Base-by-base conservation (phyloP, 768 basidiomycete genomes). In the Austroboletus festivus region DNA sequence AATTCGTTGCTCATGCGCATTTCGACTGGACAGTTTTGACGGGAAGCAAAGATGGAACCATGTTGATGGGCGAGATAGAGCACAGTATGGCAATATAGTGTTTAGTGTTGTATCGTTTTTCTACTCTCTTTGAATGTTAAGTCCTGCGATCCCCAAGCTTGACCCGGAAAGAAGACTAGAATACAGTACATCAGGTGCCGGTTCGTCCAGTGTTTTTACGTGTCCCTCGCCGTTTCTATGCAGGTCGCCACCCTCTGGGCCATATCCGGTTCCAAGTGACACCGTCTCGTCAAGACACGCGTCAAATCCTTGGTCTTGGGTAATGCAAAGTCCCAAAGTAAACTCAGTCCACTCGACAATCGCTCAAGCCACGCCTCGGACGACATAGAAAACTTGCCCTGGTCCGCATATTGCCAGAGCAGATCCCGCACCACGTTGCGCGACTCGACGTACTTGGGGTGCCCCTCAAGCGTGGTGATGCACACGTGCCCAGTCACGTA, bases 1-100 rank as follows among this genome's bases (percentile, higher is more conserved):
- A n/a, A n/a, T n/a, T 28, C 28, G 28, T 34, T 49, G 33, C 46
- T 61, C 24, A 61, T 11, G 38, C 19, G 6, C 16, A 13, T 7
- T 15, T 11, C 11, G 7, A 8, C 9, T 16, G 13, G 50, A 38
- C 18, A 93, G 93, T 97, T 50, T 74, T 97, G 48, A 95, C 93
- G 4, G 86, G 81, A 22, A 93, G 92, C 73, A 95, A 94, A 70
- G 93, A 97, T 56, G 85, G 81, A 13, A 94, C 91, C 12, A 85
- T 96, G 86, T 71, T 97, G 19, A 68, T 96, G 53, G 93, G 93
- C 15, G 93, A 97, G 71, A 79, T 97, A 37, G 91, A 96, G 61
- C 80, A 79, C 13, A 78, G 80, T 19, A 56, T 81, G 46, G 50
- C 60, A 50, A 61, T 75, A 57, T 83, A 71, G 61, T n/a, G 16